Evolutionary conservation across 139 green algal genomes (phyloP).

Genomic region (Mesotaenium endlicherianum): DNA sequence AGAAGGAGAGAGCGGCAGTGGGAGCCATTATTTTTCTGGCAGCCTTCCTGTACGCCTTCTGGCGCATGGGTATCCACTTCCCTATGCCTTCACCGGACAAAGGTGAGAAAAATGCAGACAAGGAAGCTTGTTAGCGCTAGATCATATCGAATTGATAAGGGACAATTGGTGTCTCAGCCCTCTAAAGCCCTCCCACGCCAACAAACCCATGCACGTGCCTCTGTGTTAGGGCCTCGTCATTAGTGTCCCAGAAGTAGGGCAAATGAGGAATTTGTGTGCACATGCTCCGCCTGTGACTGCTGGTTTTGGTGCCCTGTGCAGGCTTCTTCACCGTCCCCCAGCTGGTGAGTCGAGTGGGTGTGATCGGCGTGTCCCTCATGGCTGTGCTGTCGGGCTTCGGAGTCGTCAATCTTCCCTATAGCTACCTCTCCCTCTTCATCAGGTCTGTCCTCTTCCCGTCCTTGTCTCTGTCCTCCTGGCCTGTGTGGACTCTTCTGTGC

Average conservation of each 20-base stretch:
- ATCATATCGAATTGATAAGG: no score
- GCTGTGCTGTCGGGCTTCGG: constrained; percentile 89
- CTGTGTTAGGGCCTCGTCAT: no score
- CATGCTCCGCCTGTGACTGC: not conserved
- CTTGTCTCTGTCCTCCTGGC: not conserved
- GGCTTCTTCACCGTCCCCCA: constrained; percentile 57
- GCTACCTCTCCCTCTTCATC: constrained; percentile 73
- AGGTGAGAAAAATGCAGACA: no score
- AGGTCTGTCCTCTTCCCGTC: constrained; percentile 15
- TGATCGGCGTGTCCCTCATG: constrained; percentile 87
- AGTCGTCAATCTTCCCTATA: constrained; percentile 85
- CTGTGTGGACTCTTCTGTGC: not conserved
- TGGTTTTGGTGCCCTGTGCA: not conserved
- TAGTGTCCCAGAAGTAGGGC: no score
- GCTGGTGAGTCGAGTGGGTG: constrained; percentile 79
- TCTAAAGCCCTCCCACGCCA: no score
- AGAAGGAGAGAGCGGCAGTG: constrained; percentile 17
- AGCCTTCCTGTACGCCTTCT: constrained; percentile 52
- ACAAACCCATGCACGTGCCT: no score
- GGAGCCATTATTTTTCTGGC: constrained; percentile 45
- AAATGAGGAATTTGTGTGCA: not conserved
- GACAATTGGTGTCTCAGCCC: no score
- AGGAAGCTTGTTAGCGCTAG: no score
- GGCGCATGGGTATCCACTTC: constrained; percentile 54
- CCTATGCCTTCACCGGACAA: constrained; percentile 48